Evolutionary conservation across 139 green algal species (phyloP).

Genomic region (Tetradesmus obliquus): DNA sequence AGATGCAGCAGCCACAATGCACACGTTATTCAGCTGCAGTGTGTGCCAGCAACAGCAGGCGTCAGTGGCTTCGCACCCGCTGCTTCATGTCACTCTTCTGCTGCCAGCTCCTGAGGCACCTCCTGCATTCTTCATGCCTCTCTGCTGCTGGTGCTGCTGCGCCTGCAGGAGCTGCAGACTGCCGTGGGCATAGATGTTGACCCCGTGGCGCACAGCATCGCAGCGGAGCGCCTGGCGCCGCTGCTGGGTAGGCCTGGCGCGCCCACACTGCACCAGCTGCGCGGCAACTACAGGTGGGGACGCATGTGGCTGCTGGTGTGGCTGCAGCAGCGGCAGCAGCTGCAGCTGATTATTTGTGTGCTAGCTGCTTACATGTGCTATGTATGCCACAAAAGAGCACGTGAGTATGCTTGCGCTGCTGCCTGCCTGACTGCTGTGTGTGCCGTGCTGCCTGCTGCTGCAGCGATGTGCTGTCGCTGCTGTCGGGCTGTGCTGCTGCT

Average conservation of each 20-base stretch:
- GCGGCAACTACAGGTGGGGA: conserved; percentile 70
- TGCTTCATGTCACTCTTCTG: not conserved
- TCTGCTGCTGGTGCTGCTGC: conserved; percentile 11
- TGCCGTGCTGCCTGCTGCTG: not conserved
- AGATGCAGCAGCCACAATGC: not conserved
- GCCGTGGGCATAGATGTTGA: conserved; percentile 92
- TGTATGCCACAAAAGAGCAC: not conserved
- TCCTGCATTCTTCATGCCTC: not conserved
- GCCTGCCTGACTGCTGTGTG: not conserved
- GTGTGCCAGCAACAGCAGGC: not conserved
- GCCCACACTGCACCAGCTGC: conserved; percentile 54
- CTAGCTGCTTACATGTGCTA: not conserved
- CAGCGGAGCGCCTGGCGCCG: conserved; percentile 59
- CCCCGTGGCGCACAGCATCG: conserved; percentile 78
- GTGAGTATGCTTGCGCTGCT: no score
- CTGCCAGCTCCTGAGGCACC: no score
- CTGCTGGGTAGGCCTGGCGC: not conserved
- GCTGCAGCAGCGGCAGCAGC: not conserved
- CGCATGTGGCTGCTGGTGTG: not conserved
- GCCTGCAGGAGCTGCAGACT: conserved; percentile 71
- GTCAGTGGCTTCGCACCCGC: not conserved
- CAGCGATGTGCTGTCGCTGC: conserved; percentile 16
- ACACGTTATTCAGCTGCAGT: not conserved
- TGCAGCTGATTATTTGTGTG: not conserved
- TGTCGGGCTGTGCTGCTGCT: conserved; percentile 2